Evolutionary conservation across 371 early-diverging fungal genomes (phyloP), one percentile per base, ranked within the genome.

Genomic region (Haplosporangium sp.): DNA sequence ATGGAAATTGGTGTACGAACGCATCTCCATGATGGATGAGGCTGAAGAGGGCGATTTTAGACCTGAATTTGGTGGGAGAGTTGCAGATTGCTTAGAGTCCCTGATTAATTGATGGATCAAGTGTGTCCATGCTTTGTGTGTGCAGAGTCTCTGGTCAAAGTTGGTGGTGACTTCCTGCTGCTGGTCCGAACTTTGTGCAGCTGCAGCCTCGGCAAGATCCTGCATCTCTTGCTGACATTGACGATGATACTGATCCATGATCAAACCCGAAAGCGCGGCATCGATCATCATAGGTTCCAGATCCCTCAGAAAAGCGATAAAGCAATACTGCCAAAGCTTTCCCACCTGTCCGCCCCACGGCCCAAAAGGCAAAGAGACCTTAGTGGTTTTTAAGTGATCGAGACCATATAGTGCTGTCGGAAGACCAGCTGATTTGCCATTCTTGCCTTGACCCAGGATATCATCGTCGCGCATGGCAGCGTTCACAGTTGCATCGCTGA

Each of bases 251-350:
- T 72, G 73, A 46, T 79, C 79, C 62, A 79, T 79, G 23, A 79
- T 68, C 4, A 79, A 41, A 14, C 79, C 79, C 20, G 79, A 72
- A 14, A 64, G 59, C 11, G 79, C 59, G 5, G 79, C 79, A 10
- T 72, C 79, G 37, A 68, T 51, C 66, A 79, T 72, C 79, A 73
- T 65, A 0, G 79, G 72, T 45, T 79, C 79, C 0, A 79, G 68
- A 7, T 68, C 68, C 23, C 62, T 52, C 62, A 79, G 55, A 52
- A 79, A 72, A 1, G 64, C 29, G 0, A 59, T 65, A 23, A 68
- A 79, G n/a, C 55, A 65, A n/a, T 72, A 53, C n/a, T 72, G 73
- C 79, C 79, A 79, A 5, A 72, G 54, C n/a, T 79, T 73, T 10
- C 79, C 79, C 6, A 72, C 55, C 42, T 68, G 40, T 6, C 79